A percentile compares a stretch with the other conserved stretches of the same genome.
Conservation (phyloP, 352 stramenopile species). For the Aphanomyces stellatus region DNA sequence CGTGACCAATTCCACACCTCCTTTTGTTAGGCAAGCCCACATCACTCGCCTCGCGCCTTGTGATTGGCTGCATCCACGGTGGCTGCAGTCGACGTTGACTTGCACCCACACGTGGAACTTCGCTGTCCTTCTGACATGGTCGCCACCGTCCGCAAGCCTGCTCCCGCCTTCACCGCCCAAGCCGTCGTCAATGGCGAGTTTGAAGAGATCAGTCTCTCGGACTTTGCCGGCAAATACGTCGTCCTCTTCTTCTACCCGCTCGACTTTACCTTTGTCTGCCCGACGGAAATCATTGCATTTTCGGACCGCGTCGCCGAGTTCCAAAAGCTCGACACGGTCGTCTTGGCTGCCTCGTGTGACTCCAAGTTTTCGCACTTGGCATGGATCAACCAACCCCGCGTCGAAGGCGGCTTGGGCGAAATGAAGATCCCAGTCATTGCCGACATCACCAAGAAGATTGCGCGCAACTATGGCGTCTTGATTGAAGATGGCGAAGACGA, state of each 20-base stretch:
- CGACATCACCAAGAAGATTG: slow-evolving; percentile 85
- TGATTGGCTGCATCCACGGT: neutral
- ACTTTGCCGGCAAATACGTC: slow-evolving; percentile 87
- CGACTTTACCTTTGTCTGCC: slow-evolving; percentile 89
- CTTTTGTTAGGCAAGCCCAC: too few relatives aligned
- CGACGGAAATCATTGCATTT: slow-evolving; percentile 88
- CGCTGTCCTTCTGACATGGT: slow-evolving; percentile 26
- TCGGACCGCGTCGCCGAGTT: slow-evolving; percentile 77
- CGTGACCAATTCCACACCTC: neutral
- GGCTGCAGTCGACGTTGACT: neutral
- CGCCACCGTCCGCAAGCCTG: slow-evolving; percentile 54
- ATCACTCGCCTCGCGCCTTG: too few relatives aligned
- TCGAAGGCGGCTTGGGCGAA: slow-evolving; percentile 80
- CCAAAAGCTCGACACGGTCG: slow-evolving; percentile 59
- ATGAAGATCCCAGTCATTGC: slow-evolving; percentile 88
- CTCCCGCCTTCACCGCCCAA: slow-evolving; percentile 64
- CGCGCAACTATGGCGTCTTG: slow-evolving; percentile 78
- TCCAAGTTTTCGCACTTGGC: slow-evolving; percentile 84
- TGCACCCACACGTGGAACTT: too few relatives aligned
- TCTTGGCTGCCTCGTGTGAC: slow-evolving; percentile 74
- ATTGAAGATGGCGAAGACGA: slow-evolving; percentile 48
- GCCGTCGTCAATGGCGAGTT: slow-evolving; percentile 79
- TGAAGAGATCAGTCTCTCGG: slow-evolving; percentile 64
- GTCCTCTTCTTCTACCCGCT: slow-evolving; percentile 91
- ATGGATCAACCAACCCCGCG: slow-evolving; percentile 85